Evolutionary conservation across 2,329 filamentous ascomycete species (phyloP), one percentile per base, ranked within the genome.

Genomic region (Microdochium paspali): DNA sequence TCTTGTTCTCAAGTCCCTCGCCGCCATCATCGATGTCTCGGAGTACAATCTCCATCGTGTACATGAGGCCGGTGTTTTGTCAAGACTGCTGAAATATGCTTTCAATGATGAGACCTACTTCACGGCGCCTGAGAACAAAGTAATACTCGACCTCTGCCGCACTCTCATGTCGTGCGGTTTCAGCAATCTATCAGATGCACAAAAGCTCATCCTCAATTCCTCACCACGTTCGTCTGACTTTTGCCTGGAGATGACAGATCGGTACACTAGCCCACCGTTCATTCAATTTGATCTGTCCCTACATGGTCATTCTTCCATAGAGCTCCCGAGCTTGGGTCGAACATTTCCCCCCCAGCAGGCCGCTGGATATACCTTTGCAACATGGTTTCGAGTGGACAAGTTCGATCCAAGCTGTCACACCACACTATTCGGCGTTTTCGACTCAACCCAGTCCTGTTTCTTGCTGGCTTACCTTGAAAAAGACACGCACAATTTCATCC

Each of bases 341-440:
- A 68, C 81, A 2, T 98, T 98, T 58, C 94, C 93, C 10, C 90
- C 93, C 1, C 75, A 80, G 47, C 81, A 83, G 18, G 79, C 83
- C 10, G 72, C 76, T n/a, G 94, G 93, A 20, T 98, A 97, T 67
- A 95, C 90, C 1, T 85, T 98, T 51, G 80, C 87, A 43, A 80
- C 88, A 1, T 98, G 93, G 93, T 78, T 95, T 45, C 82, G 86
- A 20, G 80, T 98, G 50, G 90, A 97, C 62, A 74, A 81, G 35
- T 97, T 93, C 63, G 94, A 98, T 62, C 70, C 79, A 4, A 79
- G 80, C 43, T 83, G 86, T 15, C 93, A 98, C 63, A 98, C 93
- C 0, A 98, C 93, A 0, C 77, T 98, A 13, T 98, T 98, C 63
- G 93, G 93, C 24, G 88, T 93, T 9, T 97, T 94, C 64, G 93